Evolutionary conservation across 2,329 filamentous ascomycete genomes (phyloP), one percentile per base, ranked within the genome.

Genomic region (Fusarium sp.): DNA sequence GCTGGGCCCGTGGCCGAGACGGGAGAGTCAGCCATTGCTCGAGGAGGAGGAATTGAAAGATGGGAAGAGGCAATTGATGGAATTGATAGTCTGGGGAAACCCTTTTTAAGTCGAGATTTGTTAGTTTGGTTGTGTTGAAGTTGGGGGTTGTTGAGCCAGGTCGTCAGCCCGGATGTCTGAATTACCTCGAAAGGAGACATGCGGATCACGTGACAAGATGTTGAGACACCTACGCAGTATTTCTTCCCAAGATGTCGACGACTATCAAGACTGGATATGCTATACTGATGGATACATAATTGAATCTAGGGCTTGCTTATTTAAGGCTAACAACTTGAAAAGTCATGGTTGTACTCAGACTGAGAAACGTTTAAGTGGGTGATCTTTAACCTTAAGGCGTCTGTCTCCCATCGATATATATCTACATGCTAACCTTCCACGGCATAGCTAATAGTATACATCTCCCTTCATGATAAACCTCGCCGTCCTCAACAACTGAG

Each of bases 401-500:
- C 13, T 16, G 5, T 4, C 4, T 18, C 8, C 14, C 24, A 6
- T 50, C 45, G 6, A n/a, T 5, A 27, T 45, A 2, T n/a, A 11
- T 50, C 38, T 40, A 29, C 6, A 50, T 50, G 45, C 24, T 13
- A 29, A 27, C 24, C 16, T 31, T n/a, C 18, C 35, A 5, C 29
- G 14, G 1, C 11, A 37, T 9, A 22, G 3, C 73, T 66, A 84
- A 67, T 86, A 88, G 56, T 83, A 87, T 4, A 88, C 84, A 6
- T 83, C 76, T 0, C 87, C 87, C 67, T 85, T 85, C 86, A 88
- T 88, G 71, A 89, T 54, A 6, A 87, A 78, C 60, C 85, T 82
- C 9, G 85, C 86, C 0, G 87, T 89, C 22, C 86, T 81, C 69
- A 85, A 79, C 31, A 89, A 72, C 66, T 85, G 83, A 0, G 86